Percentiles rank a stretch among this genome's conserved stretches.
Conservation (phyloP, 257 asterid genomes). For the Anisodus tanguticus region DNA sequence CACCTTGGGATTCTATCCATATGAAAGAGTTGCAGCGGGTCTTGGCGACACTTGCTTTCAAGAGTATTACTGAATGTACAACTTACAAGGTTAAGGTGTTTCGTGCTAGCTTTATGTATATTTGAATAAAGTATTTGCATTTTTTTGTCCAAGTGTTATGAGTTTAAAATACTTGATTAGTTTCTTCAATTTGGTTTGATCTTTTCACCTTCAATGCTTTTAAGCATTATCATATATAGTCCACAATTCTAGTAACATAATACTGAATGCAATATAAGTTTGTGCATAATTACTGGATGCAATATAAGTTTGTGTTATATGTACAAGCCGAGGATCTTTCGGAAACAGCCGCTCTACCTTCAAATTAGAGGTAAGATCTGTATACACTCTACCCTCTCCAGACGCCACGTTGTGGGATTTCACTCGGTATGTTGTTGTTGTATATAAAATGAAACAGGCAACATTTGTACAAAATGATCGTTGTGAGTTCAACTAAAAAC, state of each 20-base stretch:
- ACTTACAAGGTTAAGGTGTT: constrained; percentile 69
- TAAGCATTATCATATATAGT: background rate
- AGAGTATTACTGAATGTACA: constrained; percentile 20
- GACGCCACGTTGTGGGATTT: too few species aligned
- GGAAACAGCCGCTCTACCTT: too few species aligned
- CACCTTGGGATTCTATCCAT: constrained; percentile 93
- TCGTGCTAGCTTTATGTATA: background rate
- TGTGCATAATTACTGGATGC: background rate
- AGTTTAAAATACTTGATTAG: background rate
- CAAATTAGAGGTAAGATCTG: too few species aligned
- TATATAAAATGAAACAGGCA: too few species aligned
- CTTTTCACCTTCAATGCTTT: background rate
- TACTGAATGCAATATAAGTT: background rate
- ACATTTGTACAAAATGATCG: too few species aligned
- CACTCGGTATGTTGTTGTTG: too few species aligned
- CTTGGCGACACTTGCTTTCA: constrained; percentile 89
- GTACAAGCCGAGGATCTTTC: background rate
- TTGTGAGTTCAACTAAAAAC: too few species aligned
- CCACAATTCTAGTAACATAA: background rate
- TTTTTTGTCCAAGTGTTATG: background rate
- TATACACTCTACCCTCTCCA: too few species aligned
- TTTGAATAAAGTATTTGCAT: too few species aligned
- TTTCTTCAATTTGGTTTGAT: background rate
- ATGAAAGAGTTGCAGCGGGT: constrained; percentile 96
- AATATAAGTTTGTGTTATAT: background rate